phyloP scores from a whole-genome alignment of 768 basidiomycete genomes.

The Russula vinacea region DNA sequence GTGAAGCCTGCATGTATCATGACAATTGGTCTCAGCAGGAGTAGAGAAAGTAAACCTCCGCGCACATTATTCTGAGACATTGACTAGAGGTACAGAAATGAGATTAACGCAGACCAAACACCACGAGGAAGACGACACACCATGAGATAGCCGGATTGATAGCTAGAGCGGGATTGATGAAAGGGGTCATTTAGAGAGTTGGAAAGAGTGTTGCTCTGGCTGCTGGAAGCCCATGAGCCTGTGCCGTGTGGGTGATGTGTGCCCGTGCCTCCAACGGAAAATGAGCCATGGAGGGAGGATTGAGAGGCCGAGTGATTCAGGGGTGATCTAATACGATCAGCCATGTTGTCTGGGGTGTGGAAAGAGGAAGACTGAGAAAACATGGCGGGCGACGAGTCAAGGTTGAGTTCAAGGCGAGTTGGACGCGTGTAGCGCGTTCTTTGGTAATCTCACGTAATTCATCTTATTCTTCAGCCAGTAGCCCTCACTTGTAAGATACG shows the following conservation, averaged over 20 bases:
- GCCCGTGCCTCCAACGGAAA: constrained; percentile 53
- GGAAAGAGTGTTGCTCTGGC: constrained; percentile 44
- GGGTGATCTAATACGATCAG: constrained; percentile 17
- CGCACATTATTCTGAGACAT: constrained; percentile 58
- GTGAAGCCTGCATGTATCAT: constrained; percentile 35
- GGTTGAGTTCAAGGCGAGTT: neutral
- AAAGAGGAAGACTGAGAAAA: constrained; percentile 25
- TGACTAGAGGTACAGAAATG: constrained; percentile 46
- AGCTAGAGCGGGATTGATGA: constrained; percentile 69
- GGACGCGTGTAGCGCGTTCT: neutral
- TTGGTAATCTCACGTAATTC: constrained; percentile 1
- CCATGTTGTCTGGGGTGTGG: constrained; percentile 15
- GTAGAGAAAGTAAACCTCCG: constrained; percentile 1
- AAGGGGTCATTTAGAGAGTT: constrained; percentile 64
- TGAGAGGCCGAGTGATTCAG: constrained; percentile 30
- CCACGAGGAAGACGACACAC: constrained; percentile 40
- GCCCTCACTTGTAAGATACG: constrained; percentile 6
- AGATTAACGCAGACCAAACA: neutral
- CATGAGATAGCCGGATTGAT: constrained; percentile 80
- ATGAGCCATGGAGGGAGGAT: constrained; percentile 38
- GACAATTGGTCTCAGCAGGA: neutral
- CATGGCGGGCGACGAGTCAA: neutral
- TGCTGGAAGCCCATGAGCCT: constrained; percentile 52
- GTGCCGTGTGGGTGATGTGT: constrained; percentile 49
- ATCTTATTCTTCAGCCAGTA: neutral